These are phyloP conservation scores for Furcasterigmium furcatum DNA, from an alignment of 2,329 filamentous ascomycete genomes.

Conservation along the genomic window DNA sequence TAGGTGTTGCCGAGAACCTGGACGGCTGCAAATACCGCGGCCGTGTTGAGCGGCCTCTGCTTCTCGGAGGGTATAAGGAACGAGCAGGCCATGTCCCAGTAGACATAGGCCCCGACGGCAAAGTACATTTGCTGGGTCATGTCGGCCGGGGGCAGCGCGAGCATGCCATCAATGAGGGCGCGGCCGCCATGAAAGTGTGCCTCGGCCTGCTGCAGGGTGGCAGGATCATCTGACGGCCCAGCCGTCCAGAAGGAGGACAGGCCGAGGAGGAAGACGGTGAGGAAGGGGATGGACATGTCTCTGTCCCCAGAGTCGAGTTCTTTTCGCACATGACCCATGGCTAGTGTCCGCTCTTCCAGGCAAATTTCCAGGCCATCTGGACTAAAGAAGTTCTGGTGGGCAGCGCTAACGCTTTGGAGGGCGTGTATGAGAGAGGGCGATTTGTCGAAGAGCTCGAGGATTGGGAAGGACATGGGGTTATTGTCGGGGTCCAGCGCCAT, in stretches of 20 bases:
- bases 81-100: background rate
- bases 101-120: background rate
- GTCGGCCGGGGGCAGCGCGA: background rate
- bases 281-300: background rate
- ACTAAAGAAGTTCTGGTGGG: background rate
- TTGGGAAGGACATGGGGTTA: background rate
- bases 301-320: too few relatives aligned
- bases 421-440: background rate
- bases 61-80: background rate
- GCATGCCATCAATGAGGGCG: background rate
- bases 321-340: background rate
- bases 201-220: background rate
- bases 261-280: background rate
- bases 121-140: background rate
- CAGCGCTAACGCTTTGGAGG: background rate
- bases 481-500: background rate
- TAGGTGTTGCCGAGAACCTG: background rate
- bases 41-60: background rate
- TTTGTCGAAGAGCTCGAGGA: background rate
- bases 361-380: background rate
- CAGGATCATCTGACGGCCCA: too few relatives aligned
- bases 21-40: background rate
- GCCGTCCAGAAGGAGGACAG: background rate
- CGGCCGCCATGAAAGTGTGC: background rate
- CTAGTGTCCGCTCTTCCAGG: background rate